Evolutionary conservation across 108 stramenopile species (phyloP), one percentile per base, ranked within the genome.

Genomic region (Pinguiococcus pyrenoidosus): DNA sequence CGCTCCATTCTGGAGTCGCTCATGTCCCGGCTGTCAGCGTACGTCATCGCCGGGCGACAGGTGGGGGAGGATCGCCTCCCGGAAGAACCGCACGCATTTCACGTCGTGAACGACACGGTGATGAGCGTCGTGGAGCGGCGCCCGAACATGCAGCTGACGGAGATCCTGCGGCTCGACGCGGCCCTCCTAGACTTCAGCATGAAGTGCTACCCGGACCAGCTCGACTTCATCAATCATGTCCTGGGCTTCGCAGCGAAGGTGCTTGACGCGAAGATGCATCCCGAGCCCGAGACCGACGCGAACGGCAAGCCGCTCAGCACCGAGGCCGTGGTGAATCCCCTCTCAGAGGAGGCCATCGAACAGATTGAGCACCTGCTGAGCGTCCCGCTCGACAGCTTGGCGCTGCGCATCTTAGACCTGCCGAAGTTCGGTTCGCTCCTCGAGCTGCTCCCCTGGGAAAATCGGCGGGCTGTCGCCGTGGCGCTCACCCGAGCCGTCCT

Each of bases 161-260:
- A 92, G 56, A 79, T 89, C 3, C 74, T 97, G 42, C 87, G 89
- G 43, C 64, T 97, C 32, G 86, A 92, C 45, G 77, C 79, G n/a
- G 72, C 80, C 0, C 56, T 96, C 27, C 57, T 93, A 46, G 66
- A 78, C 37, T 96, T 87, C 55, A 77, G 87, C 12, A 64, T 89
- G 21, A 83, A 85, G 41, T 90, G 87, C 66, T 85, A 85, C 62
- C 85, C 85, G n/a, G 83, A 79, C 29, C 71, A 81, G 49, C 55
- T 87, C 32, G 84, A 85, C 17, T 83, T 91, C 49, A 64, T 96
- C 6, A 59, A 71, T 17, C 59, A 73, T 14, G 87, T 87, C 54
- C 68, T 96, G 41, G 75, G 73, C 18, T 65, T 59, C 37, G 85
- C 81, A 51, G 76, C 83, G 0, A 36, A 50, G 27, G 72, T 75